A percentile compares a stretch with the other conserved stretches of the same genome.
Conservation (phyloP, 495 filamentous ascomycete species). For the Penicillium bovifimosum region DNA sequence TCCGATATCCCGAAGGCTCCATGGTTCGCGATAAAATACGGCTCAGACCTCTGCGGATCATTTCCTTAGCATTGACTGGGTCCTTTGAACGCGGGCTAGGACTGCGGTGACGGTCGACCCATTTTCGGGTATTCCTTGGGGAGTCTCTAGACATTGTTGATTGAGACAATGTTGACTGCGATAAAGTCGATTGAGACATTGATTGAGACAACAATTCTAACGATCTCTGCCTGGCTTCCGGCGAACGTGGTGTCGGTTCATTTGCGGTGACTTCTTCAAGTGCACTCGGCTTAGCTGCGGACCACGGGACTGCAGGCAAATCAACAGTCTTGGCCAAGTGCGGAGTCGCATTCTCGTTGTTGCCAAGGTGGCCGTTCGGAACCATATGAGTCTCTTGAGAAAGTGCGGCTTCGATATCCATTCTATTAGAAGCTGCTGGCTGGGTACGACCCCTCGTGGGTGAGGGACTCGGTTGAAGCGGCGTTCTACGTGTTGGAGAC, state of each 20-base stretch:
- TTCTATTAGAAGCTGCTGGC: slow-evolving; percentile 5
- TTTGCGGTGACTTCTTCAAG: slow-evolving; percentile 25
- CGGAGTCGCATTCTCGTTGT: slow-evolving; percentile 27
- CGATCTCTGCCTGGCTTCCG: slow-evolving; percentile 9
- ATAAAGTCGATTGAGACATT: neutral
- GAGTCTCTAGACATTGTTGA: slow-evolving; percentile 10
- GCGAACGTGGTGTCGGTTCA: slow-evolving; percentile 9
- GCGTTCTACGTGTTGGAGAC: slow-evolving; percentile 18
- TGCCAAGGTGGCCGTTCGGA: slow-evolving; percentile 1
- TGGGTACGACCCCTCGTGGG: slow-evolving; percentile 17
- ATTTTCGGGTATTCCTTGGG: slow-evolving; percentile 22
- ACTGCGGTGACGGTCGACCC: slow-evolving; percentile 27
- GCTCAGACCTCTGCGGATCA: slow-evolving; percentile 72
- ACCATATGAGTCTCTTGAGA: slow-evolving; percentile 5
- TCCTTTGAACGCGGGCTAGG: slow-evolving; percentile 41
- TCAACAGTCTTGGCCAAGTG: slow-evolving; percentile 11
- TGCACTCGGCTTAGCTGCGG: slow-evolving; percentile 21
- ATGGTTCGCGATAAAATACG: slow-evolving; percentile 65
- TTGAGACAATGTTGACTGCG: neutral
- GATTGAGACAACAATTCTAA: slow-evolving; percentile 19
- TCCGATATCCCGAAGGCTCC: slow-evolving; percentile 84
- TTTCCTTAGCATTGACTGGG: slow-evolving; percentile 42
- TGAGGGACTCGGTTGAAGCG: slow-evolving; percentile 20
- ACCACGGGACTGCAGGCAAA: slow-evolving; percentile 16
- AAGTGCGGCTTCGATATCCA: neutral